Base-by-base conservation (phyloP, 345 rosid species). In the Cardiospermum halicacabum region DNA sequence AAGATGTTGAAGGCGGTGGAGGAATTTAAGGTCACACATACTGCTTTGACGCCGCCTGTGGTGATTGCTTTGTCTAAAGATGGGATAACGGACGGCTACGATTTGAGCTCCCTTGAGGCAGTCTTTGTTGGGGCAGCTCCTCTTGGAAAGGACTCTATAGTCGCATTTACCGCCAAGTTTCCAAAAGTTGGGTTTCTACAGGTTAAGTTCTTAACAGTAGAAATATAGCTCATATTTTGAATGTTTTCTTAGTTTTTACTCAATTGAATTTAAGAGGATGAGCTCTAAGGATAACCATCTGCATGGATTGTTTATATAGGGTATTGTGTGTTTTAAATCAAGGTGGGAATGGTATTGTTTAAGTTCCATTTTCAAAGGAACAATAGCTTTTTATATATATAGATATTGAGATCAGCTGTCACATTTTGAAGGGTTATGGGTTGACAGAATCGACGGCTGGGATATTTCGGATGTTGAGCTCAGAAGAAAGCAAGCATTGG, bases 351-450 rank as follows among this genome's bases (percentile, higher is more conserved):
- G n/a, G n/a, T n/a, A n/a, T n/a, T n/a, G n/a, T n/a, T n/a, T n/a
- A n/a, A n/a, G n/a, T n/a, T n/a, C n/a, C n/a, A n/a, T n/a, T n/a
- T n/a, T n/a, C n/a, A n/a, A n/a, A n/a, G n/a, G n/a, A n/a, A n/a
- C n/a, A n/a, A n/a, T n/a, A n/a, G n/a, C n/a, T 5, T 2, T 34
- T 5, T 4, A 34, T 34, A 4, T 34, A 34, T 34, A 34, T 34
- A 34, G 0, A 2, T 34, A 15, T 39, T 1, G 43, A 11, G 3
- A 39, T 39, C 2, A 11, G 13, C 0, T 11, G 12, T 9, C 10
- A 39, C 15, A 39, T 39, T 58, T 53, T 27, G 11, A 9, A 77
- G 78, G 78, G 69, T 12, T 74, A 77, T 48, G 81, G 81, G 15
- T 26, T 71, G 47, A 71, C 75, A 0, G 81, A 77, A 32, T 45